Evolutionary conservation across 768 basidiomycete genomes (phyloP).

Genomic region (Trametes elegans): DNA sequence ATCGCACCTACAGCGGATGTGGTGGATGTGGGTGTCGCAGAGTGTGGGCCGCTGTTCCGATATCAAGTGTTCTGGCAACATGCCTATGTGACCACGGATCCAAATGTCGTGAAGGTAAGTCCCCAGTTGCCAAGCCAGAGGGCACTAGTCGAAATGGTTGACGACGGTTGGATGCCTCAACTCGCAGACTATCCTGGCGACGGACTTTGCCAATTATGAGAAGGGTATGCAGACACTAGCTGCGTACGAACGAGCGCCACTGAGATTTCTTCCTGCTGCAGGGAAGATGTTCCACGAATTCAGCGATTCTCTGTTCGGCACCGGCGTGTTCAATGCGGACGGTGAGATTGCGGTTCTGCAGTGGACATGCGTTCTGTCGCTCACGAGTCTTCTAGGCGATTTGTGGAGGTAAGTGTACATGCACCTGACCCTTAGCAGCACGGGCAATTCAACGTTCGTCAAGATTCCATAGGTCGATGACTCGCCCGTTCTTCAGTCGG

Average conservation of each 20-base stretch:
- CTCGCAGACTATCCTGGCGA: conserved; percentile 38
- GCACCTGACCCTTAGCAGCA: too few relatives aligned
- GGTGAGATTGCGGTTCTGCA: too few relatives aligned
- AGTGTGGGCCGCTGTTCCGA: conserved; percentile 26
- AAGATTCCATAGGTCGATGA: conserved; percentile 63
- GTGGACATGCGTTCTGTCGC: too few relatives aligned
- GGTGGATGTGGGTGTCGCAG: conserved; percentile 9
- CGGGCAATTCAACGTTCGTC: too few relatives aligned
- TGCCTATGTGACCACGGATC: conserved; percentile 20
- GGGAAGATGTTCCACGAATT: conserved; percentile 16
- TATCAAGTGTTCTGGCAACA: conserved; percentile 24
- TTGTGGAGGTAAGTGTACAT: conserved; percentile 45
- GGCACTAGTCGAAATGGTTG: not conserved
- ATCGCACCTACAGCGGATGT: conserved; percentile 23
- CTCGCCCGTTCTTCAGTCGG: conserved; percentile 61
- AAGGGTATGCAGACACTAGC: conserved; percentile 35
- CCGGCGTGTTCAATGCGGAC: conserved; percentile 69
- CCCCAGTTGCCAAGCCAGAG: not conserved
- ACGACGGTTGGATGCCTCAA: not conserved
- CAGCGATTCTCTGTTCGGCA: conserved; percentile 51
- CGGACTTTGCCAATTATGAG: conserved; percentile 42
- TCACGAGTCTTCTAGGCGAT: conserved; percentile 40
- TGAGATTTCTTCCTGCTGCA: not conserved
- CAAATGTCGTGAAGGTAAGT: conserved; percentile 34
- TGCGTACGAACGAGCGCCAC: not conserved